Evolutionary conservation across 2,329 filamentous ascomycete genomes (phyloP).

Genomic region (Penicillium sp.): DNA sequence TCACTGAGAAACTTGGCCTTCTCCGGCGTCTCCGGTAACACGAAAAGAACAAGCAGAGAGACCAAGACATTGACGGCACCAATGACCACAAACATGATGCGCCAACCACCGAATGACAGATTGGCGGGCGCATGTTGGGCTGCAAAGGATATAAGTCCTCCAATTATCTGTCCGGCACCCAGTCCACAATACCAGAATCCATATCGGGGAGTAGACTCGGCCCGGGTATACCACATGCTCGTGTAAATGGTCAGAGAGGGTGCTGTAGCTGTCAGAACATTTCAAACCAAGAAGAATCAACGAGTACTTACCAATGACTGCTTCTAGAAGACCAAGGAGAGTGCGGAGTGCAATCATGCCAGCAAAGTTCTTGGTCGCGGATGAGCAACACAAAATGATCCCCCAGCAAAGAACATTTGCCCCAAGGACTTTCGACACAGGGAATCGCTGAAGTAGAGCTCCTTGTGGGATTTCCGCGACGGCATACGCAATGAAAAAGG

Average conservation of each 20-base stretch:
- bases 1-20: constrained; percentile 25
- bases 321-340: constrained; percentile 59
- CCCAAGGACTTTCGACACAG: constrained; percentile 62
- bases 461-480: constrained; percentile 62
- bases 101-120: constrained; percentile 25
- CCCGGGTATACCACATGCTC: constrained; percentile 30
- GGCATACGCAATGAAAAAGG: constrained; percentile 63
- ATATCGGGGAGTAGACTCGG: constrained; percentile 28
- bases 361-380: constrained; percentile 54
- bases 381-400: constrained; percentile 37
- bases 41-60: constrained; percentile 19
- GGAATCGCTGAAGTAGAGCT: constrained; percentile 62
- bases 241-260: constrained; percentile 30
- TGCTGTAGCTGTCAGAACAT: constrained; percentile 4
- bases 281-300: too few relatives aligned
- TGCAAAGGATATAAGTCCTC: constrained; percentile 30
- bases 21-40: constrained; percentile 21
- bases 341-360: constrained; percentile 54
- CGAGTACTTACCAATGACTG: constrained; percentile 22
- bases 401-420: constrained; percentile 62
- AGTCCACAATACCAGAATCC: constrained; percentile 33
- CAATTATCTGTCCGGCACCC: constrained; percentile 30
- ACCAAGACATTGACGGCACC: constrained; percentile 26
- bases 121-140: constrained; percentile 26
- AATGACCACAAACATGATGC: constrained; percentile 32